Base-by-base conservation (phyloP, 164 flowering plant species). In the Umbellularia californica region DNA sequence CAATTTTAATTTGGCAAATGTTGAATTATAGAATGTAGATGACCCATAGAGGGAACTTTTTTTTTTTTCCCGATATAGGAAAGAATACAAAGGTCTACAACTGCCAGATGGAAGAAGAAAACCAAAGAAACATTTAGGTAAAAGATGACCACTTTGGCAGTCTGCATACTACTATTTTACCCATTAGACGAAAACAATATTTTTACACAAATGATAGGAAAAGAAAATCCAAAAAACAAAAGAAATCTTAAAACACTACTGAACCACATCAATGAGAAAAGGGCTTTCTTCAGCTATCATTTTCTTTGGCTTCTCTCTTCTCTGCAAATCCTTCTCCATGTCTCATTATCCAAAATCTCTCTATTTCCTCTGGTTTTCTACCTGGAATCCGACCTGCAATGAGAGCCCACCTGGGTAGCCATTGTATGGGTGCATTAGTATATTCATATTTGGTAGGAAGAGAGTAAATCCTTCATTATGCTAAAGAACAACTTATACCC, bases 271-370 rank as follows among this genome's bases (percentile, higher is more conserved):
- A 67, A 67, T 30, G 10, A 33, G 28, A 5, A 64, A 15, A 1
- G 22, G 50, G 30, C 6, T 23, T 71, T 65, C 12, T n/a, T 30
- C 51, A 60, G 50, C 66, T 35, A 10, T 64, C 55, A 25, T 58
- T 35, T 23, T 3, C n/a, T 69, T 19, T 47, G 7, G 22, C 55
- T 69, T 17, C 47, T 30, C 47, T 67, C 47, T 23, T 69, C 41
- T 3, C 41, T 7, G 69, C 70, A 28, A 65, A 73, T 20, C 41
- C 75, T 77, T 87, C 87, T 3, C 86, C 88, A 63, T 90, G 90
- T 85, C 84, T 90, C 96, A 91, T 90, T 64, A 90, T 74, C 94
- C 96, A 91, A 82, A 85, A 91, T 82, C 94, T 88, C 79, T 91
- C 94, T 71, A 91, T 86, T 77, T 91, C 96, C 76, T 91, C 96